Evolutionary conservation across 2,329 filamentous ascomycete genomes (phyloP), one percentile per base, ranked within the genome.

Genomic region (Aspergillus sp.): DNA sequence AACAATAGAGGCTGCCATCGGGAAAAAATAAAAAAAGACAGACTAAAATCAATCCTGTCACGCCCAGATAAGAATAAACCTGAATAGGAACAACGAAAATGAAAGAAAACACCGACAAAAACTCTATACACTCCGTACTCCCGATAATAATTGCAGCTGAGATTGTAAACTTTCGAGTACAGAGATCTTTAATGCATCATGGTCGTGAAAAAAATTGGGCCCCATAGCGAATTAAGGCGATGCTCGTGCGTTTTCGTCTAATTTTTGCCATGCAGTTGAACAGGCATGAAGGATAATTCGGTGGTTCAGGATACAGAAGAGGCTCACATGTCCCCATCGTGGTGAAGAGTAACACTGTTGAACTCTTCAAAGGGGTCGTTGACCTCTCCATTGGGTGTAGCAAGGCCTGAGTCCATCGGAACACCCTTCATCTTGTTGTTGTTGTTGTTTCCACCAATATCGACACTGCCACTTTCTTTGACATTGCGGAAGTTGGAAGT

Each of bases 401-500:
- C 81, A 42, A 95, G 74, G 1, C 88, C 88, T 35, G 86, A 91
- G 61, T 95, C 90, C 48, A 95, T 73, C 7, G 90, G 89, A 9
- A 95, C 88, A 2, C 90, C 89, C 69, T 88, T 89, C 38, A 75
- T 64, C 47, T 68, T 73, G 32, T 63, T 64, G 4, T 67, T 58
- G 37, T 10, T 12, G 29, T 69, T 61, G 39, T 61, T 73, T 33
- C 62, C 63, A 19, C 69, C 66, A 40, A 70, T 74, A 66, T 98
- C 93, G 39, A 97, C 88, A 62, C 90, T 95, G 59, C 91, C 87
- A 59, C 88, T 95, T 69, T 98, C 93, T 71, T 97, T 98, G 45
- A 98, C 90, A 58, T 95, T 95, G 52, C 93, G 82, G 77, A 98
- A 98, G 69, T 98, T 98, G 61, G 95, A 76, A 0, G 93, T 96